These are phyloP conservation scores for Cubamyces lactineus DNA, from an alignment of 768 basidiomycete species.

Conservation along the genomic window DNA sequence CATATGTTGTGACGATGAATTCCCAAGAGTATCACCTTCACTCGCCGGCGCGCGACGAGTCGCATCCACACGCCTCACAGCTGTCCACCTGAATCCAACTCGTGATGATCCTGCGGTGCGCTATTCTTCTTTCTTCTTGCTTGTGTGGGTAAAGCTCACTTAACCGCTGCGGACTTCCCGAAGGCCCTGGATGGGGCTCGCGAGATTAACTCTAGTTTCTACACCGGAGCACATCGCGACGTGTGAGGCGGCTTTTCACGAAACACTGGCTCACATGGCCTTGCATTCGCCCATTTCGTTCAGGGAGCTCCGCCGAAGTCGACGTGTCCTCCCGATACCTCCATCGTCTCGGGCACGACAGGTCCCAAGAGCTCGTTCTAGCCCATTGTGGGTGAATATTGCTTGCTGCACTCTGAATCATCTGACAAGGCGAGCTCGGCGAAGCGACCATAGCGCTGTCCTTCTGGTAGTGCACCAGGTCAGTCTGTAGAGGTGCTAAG, in stretches of 20 bases:
- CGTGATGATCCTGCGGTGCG: constrained; percentile 9
- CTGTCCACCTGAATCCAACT: constrained; percentile 10
- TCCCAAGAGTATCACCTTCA: not conserved
- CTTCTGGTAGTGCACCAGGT: too few species aligned
- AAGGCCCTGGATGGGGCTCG: not conserved
- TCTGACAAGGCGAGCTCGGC: too few species aligned
- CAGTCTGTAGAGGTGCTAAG: too few species aligned
- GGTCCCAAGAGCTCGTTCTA: not conserved
- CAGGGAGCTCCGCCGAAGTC: not conserved
- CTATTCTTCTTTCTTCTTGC: not conserved
- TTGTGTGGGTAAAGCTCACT: not conserved
- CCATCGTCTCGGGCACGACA: not conserved
- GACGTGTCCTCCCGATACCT: not conserved
- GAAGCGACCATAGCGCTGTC: too few species aligned
- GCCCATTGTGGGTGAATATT: too few species aligned
- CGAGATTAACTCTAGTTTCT: constrained; percentile 1
- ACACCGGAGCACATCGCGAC: not conserved
- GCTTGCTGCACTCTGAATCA: too few species aligned
- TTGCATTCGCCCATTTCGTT: not conserved
- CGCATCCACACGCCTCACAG: not conserved
- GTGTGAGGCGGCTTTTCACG: not conserved
- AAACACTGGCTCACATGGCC: not conserved
- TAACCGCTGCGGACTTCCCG: not conserved
- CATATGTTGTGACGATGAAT: constrained; percentile 1
- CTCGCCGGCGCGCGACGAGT: not conserved